Evolutionary conservation across 495 filamentous ascomycete genomes (phyloP), one percentile per base, ranked within the genome.

Genomic region (Letharia columbiana): DNA sequence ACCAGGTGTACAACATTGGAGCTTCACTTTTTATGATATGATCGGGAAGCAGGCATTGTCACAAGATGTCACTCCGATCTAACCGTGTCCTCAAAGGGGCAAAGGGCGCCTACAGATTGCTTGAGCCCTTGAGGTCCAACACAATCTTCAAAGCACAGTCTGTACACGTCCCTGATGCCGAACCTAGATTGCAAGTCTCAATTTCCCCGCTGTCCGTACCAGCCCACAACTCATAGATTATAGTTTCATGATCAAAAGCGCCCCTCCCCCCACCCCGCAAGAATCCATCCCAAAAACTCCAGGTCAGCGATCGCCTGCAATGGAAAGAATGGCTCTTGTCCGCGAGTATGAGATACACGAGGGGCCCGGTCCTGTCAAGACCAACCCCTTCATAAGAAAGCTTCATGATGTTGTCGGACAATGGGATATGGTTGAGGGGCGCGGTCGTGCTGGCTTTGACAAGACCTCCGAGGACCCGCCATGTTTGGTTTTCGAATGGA

Each of bases 401-500:
- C 60, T 62, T 5, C 60, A 62, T 39, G 60, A 62, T 40, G 44
- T 49, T 39, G 44, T 62, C 33, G 60, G 60, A 62, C 60, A 37
- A 40, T 62, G 60, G 60, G 60, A 62, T 10, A 62, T 62, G 60
- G 60, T 50, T 62, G 44, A 62, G 60, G 60, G 23, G 31, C 60
- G 60, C 28, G 60, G 60, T 50, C 60, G 60, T 62, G 41, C 60
- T 50, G 28, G 60, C 44, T 62, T 50, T 62, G 60, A 62, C 44
- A 62, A 50, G 31, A n/a, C 60, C n/a, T 50, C 60, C n/a, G 44
- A 62, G 44, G 44, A 62, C 31, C 60, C 60, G 31, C 60, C 60
- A 62, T 62, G 60, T 62, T 50, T 62, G 60, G 42, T 62, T 50
- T 62, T 50, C 44, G 60, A 62, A 62, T 62, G 60, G 42, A 62